Conservation (phyloP, 345 rosid genomes). For the Eucalyptus erythrocorys region DNA sequence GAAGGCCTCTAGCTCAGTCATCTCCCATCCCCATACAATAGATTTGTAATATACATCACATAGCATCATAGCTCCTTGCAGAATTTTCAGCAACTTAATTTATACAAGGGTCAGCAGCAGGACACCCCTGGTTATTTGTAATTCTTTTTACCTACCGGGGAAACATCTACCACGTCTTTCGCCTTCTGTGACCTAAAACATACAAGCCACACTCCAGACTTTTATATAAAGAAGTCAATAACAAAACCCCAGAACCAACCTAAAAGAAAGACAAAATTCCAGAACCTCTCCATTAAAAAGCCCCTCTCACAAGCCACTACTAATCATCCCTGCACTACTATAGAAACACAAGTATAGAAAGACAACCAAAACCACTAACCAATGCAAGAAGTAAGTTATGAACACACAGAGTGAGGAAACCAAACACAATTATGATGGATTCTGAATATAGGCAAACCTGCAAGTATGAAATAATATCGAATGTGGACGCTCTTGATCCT, state of each 20-base stretch:
- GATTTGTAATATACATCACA: not conserved
- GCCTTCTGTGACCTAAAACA: not conserved
- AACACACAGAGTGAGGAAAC: not conserved
- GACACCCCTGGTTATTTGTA: not conserved
- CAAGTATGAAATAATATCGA: slow-evolving; percentile 48
- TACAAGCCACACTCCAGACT: not conserved
- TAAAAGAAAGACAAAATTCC: not conserved
- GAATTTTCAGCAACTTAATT: not conserved
- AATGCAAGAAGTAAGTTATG: not conserved
- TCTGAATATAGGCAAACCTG: slow-evolving; percentile 29
- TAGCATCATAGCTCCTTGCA: not conserved
- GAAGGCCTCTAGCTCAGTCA: not conserved
- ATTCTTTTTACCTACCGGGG: not conserved
- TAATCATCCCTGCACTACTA: not conserved
- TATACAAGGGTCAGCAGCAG: not conserved
- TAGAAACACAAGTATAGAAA: not conserved
- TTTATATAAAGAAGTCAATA: not conserved
- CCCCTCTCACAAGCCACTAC: not conserved
- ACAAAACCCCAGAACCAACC: not conserved
- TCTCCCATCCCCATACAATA: not conserved
- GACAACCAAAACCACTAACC: not conserved
- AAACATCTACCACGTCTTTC: not conserved
- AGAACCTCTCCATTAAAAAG: not conserved
- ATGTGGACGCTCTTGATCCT: slow-evolving; percentile 50
- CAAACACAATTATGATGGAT: not conserved